phyloP scores from a whole-genome alignment of 2,329 filamentous ascomycete genomes.

The Aspergillus eucalypticola region DNA sequence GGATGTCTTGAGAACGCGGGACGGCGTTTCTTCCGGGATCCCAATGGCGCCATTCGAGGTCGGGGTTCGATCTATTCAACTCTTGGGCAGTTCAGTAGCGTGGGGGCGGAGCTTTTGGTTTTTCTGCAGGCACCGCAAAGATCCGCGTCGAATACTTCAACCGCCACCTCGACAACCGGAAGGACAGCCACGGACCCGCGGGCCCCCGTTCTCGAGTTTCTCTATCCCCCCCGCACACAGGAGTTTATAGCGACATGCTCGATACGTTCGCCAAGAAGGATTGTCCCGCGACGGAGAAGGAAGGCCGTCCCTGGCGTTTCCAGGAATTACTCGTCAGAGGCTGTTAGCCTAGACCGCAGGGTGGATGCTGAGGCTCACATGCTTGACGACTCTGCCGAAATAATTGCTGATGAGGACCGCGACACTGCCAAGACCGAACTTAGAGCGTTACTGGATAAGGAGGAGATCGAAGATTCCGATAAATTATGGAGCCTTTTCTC shows the following conservation, averaged over 20 bases:
- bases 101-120: conserved; percentile 36
- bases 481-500: conserved; percentile 47
- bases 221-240: conserved; percentile 40
- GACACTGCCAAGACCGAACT: conserved; percentile 23
- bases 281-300: conserved; percentile 30
- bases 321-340: conserved; percentile 31
- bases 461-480: conserved; percentile 30
- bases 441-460: conserved; percentile 17
- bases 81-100: conserved; percentile 38
- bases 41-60: conserved; percentile 41
- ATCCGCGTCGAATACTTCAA: conserved; percentile 19
- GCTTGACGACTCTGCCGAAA: conserved; percentile 4
- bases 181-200: conserved; percentile 21
- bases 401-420: conserved; percentile 8
- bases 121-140: conserved; percentile 28
- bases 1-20: conserved; percentile 53
- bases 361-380: conserved; percentile 9
- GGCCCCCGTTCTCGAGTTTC: conserved; percentile 39
- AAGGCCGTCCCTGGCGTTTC: conserved; percentile 22
- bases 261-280: conserved; percentile 25
- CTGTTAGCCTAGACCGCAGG: conserved; percentile 14
- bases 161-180: conserved; percentile 11
- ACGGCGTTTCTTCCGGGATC: conserved; percentile 46
- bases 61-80: conserved; percentile 36
- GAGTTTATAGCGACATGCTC: conserved; percentile 24